phyloP scores from a whole-genome alignment of 1,284 basidiomycete species.

The Sanghuangporus baumii region DNA sequence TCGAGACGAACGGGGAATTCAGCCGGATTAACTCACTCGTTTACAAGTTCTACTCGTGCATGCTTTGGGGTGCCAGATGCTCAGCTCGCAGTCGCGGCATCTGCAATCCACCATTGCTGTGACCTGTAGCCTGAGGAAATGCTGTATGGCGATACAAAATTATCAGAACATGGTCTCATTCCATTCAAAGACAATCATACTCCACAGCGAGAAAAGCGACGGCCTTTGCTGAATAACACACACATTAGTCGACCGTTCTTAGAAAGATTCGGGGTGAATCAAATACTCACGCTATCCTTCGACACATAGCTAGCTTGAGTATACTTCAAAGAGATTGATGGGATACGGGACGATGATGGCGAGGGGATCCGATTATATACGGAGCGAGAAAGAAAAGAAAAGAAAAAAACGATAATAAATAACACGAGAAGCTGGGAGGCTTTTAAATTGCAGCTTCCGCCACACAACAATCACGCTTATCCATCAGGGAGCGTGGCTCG shows the following conservation, averaged over 20 bases:
- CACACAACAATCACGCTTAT: not conserved
- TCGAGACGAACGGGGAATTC: not conserved
- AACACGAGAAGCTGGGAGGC: not conserved
- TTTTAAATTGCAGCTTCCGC: conserved; percentile 1
- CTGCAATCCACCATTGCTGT: conserved; percentile 66
- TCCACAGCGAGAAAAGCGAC: conserved; percentile 61
- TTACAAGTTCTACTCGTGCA: conserved; percentile 49
- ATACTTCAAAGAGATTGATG: not conserved
- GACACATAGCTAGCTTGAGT: conserved; percentile 38
- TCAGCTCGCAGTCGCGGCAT: conserved; percentile 54
- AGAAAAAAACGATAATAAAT: not conserved
- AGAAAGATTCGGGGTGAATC: not conserved
- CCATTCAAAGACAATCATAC: conserved; percentile 30
- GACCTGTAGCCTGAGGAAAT: conserved; percentile 67
- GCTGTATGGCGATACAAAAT: conserved; percentile 33
- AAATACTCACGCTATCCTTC: conserved; percentile 46
- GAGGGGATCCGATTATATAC: not conserved
- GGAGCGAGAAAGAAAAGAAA: not conserved
- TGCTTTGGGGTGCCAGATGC: conserved; percentile 48
- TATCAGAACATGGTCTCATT: not conserved
- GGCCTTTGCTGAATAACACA: conserved; percentile 51
- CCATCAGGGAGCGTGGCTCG: conserved; percentile 1
- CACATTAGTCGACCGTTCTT: conserved; percentile 18
- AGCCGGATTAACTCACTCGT: conserved; percentile 35
- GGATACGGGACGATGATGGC: not conserved